These are phyloP conservation scores for Pyrenochaeta sp. DNA, from an alignment of 2,329 filamentous ascomycete genomes.

Conservation along the genomic window DNA sequence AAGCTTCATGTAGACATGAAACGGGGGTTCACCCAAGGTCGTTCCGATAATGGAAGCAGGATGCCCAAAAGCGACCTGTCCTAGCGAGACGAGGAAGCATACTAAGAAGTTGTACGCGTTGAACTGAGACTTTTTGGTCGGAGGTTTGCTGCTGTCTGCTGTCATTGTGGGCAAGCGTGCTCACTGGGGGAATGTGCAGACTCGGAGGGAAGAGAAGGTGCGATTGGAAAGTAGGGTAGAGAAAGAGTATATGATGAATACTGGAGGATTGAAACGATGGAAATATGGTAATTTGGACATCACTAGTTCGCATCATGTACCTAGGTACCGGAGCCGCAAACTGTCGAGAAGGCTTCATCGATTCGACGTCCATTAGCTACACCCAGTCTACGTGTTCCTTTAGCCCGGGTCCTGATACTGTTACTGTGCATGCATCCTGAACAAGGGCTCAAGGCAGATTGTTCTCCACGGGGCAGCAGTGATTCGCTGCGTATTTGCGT, in stretches of 20 bases:
- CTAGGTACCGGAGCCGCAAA: neutral
- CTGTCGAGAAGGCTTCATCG: neutral
- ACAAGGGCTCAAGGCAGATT: too few relatives aligned
- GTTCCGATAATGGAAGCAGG: slow-evolving; percentile 27
- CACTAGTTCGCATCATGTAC: too few relatives aligned
- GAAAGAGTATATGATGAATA: too few relatives aligned
- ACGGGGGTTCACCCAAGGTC: slow-evolving; percentile 28
- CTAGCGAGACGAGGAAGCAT: slow-evolving; percentile 24
- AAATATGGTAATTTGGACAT: neutral
- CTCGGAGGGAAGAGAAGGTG: neutral
- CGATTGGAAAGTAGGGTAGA: neutral
- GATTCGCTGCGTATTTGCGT: neutral
- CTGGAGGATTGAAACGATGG: too few relatives aligned
- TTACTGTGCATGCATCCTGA: too few relatives aligned
- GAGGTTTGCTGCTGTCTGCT: slow-evolving; percentile 1
- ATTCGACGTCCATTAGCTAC: neutral
- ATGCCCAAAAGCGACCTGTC: slow-evolving; percentile 31
- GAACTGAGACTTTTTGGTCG: slow-evolving; percentile 19
- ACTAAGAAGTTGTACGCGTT: slow-evolving; percentile 29
- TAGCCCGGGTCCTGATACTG: too few relatives aligned
- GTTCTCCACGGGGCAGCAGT: neutral
- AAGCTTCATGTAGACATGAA: slow-evolving; percentile 26
- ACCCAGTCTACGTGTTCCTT: too few relatives aligned
- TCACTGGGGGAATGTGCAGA: neutral
- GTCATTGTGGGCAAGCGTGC: slow-evolving; percentile 1